Conservation (phyloP, 75 land plant species). For the Pinus tabuliformis region DNA sequence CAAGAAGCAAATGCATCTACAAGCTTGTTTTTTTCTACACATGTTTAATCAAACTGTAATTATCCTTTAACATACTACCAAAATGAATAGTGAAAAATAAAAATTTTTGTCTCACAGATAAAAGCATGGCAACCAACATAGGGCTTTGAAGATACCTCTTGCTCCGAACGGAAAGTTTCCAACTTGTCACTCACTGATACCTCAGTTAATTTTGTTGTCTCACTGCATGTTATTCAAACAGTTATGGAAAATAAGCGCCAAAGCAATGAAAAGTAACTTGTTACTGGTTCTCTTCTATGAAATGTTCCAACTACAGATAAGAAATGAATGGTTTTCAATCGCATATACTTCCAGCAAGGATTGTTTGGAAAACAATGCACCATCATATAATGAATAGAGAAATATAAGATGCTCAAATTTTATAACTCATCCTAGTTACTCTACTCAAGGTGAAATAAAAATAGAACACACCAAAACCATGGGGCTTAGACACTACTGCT, state of each 20-base stretch:
- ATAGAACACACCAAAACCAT: neutral
- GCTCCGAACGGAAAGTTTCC: constrained; percentile 77
- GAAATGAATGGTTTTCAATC: neutral
- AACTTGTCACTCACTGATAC: constrained; percentile 91
- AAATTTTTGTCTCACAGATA: too few relatives aligned
- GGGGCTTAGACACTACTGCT: neutral
- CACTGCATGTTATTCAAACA: constrained; percentile 46
- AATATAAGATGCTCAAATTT: neutral
- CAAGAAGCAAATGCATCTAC: too few relatives aligned
- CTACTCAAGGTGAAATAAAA: neutral
- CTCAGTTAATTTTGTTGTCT: constrained; percentile 68
- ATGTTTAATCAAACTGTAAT: too few relatives aligned
- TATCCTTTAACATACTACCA: too few relatives aligned
- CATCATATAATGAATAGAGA: neutral
- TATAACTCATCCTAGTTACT: neutral
- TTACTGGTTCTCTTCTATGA: too few relatives aligned
- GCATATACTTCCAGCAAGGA: neutral
- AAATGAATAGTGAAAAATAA: too few relatives aligned
- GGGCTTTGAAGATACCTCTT: constrained; percentile 25
- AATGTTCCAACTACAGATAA: neutral
- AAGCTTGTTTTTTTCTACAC: too few relatives aligned
- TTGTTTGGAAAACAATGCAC: neutral
- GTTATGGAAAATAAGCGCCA: neutral
- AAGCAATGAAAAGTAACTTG: neutral
- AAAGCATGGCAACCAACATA: too few relatives aligned